phyloP scores from a whole-genome alignment of 2,329 filamentous ascomycete genomes.

The Dendrostoma leiphaemia region DNA sequence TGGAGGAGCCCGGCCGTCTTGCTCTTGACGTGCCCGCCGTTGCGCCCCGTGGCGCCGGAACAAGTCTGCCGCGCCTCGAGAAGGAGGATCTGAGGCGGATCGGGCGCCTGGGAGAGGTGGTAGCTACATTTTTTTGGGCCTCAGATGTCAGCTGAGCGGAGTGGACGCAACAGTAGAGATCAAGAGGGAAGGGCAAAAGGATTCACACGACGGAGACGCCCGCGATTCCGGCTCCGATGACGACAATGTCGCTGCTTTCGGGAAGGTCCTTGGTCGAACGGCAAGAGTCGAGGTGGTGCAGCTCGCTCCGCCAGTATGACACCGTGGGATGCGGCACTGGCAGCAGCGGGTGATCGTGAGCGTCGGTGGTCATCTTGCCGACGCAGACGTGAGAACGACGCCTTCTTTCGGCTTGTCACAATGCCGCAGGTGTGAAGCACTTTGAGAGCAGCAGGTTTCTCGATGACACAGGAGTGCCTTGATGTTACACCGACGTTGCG shows the following conservation, averaged over 20 bases:
- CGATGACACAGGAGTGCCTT: too few relatives aligned
- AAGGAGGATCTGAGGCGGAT: constrained; percentile 9
- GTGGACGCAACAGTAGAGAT: too few relatives aligned
- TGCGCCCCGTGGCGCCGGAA: constrained; percentile 17
- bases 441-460: too few relatives aligned
- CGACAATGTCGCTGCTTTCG: neutral
- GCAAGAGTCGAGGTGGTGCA: constrained; percentile 13
- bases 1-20: constrained; percentile 3
- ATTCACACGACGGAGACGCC: constrained; percentile 16
- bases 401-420: too few relatives aligned
- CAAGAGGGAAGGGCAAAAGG: neutral
- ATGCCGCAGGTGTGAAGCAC: too few relatives aligned
- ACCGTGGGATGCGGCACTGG: constrained; percentile 13
- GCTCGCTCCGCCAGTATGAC: constrained; percentile 18
- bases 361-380: constrained; percentile 1
- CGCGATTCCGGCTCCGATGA: constrained; percentile 15
- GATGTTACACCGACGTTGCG: too few relatives aligned
- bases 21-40: constrained; percentile 12
- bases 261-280: constrained; percentile 13
- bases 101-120: constrained; percentile 7
- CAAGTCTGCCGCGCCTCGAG: constrained; percentile 17
- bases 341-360: neutral
- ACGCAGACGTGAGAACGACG: too few relatives aligned
- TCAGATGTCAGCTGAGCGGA: too few relatives aligned
- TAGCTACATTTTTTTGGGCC: constrained; percentile 7